phyloP scores from a whole-genome alignment of 768 basidiomycete species.

The Clitopilus passeckerianus region DNA sequence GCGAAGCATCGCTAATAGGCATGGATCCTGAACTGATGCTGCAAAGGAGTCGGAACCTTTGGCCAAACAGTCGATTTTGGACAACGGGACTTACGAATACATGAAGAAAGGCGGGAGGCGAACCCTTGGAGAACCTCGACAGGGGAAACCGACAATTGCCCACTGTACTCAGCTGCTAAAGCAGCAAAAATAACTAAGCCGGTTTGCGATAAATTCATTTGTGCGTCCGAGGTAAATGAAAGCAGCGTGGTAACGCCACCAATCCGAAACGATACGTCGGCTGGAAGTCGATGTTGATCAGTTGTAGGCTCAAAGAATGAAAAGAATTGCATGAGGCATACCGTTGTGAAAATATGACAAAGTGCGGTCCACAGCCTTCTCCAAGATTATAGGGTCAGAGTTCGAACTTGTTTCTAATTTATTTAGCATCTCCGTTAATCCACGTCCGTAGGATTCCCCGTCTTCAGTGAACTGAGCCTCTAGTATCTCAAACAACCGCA shows the following conservation, averaged over 20 bases:
- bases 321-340: conserved; percentile 19
- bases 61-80: not conserved
- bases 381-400: conserved; percentile 38
- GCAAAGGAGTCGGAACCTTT: conserved; percentile 4
- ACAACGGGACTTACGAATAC: conserved; percentile 33
- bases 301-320: not conserved
- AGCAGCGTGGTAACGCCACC: conserved; percentile 40
- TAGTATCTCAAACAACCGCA: conserved; percentile 51
- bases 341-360: conserved; percentile 47
- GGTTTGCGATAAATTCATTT: conserved; percentile 43
- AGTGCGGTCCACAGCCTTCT: conserved; percentile 51
- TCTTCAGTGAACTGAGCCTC: conserved; percentile 41
- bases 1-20: conserved; percentile 67
- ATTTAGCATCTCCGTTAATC: conserved; percentile 37
- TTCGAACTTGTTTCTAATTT: conserved; percentile 28
- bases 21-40: conserved; percentile 74
- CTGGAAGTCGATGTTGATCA: conserved; percentile 21
- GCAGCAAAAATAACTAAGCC: conserved; percentile 66
- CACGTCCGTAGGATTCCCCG: conserved; percentile 53
- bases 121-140: conserved; percentile 42
- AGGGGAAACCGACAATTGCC: conserved; percentile 45
- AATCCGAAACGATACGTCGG: conserved; percentile 31
- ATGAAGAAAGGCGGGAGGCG: conserved; percentile 30
- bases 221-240: conserved; percentile 34
- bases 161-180: conserved; percentile 57